phyloP scores from a whole-genome alignment of 2,329 filamentous ascomycete genomes.

The Didymella glomerata region DNA sequence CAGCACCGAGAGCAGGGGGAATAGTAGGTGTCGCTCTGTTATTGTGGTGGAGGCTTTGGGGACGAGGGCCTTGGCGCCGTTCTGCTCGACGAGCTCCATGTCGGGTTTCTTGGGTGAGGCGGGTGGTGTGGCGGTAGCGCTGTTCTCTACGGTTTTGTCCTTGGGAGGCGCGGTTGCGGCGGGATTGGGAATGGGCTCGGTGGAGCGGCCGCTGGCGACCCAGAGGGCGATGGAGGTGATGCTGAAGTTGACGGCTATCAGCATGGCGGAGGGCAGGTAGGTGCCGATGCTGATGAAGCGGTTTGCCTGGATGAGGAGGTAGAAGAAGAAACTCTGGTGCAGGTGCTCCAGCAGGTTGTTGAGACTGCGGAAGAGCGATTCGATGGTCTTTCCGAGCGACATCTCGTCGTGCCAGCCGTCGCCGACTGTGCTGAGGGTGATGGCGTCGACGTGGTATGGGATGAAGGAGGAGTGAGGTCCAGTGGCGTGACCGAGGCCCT shows the following conservation, averaged over 20 bases:
- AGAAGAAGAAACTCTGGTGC: constrained; percentile 99
- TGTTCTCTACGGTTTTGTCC: constrained; percentile 56
- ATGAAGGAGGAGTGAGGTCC: constrained; percentile 96
- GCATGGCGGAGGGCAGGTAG: constrained; percentile 96
- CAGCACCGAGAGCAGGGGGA: constrained; percentile 77
- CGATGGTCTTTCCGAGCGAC: constrained; percentile 87
- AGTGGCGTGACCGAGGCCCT: constrained; percentile 86
- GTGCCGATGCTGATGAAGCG: constrained; percentile 98
- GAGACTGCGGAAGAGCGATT: constrained; percentile 89
- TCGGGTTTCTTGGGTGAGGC: constrained; percentile 9
- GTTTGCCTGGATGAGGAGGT: constrained; percentile 88
- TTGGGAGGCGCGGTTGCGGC: constrained; percentile 51
- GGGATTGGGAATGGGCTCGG: constrained; percentile 32
- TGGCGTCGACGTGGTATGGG: constrained; percentile 95
- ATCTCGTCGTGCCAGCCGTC: constrained; percentile 98
- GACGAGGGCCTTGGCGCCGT: constrained; percentile 49
- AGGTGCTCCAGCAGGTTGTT: constrained; percentile 97
- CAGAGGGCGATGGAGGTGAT: constrained; percentile 96
- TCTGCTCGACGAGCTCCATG: constrained; percentile 46
- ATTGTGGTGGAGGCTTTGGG: constrained; percentile 51
- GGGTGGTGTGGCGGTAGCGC: constrained; percentile 46
- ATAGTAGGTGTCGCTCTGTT: constrained; percentile 71
- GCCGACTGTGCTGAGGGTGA: constrained; percentile 89
- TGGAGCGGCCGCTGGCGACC: constrained; percentile 76
- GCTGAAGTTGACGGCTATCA: constrained; percentile 91